Evolutionary conservation across 2,329 filamentous ascomycete species (phyloP), one percentile per base, ranked within the genome.

Genomic region (Calonectria multiphialidica): DNA sequence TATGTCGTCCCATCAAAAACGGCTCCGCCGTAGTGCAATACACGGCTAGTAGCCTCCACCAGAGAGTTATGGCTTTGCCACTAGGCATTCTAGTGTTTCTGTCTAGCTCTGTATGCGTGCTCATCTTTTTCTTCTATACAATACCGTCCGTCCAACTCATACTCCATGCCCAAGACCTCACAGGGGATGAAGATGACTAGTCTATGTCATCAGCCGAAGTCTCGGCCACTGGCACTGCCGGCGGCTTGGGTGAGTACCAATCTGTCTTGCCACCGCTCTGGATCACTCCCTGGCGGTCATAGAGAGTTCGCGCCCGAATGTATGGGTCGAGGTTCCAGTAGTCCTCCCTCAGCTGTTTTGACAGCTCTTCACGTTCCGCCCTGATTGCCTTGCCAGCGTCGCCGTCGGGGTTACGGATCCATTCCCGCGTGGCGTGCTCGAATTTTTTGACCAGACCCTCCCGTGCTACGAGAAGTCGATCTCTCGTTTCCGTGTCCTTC

Each of bases 281-380:
- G 55, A 98, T 88, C 72, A 97, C 86, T 1, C 95, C 94, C 15
- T 88, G 89, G 72, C 97, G 90, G 82, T 99, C 97, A 78, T 98
- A 98, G 72, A 95, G 84, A n/a, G 92, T 94, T 79, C 93, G 89
- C 15, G 96, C 95, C 45, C 97, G 89, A 35, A 98, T 82, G 82
- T 96, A 98, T 0, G 95, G 95, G 84, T 99, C 97, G 65, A 98
- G 83, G 45, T 89, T 88, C 96, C 97, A 99, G 85, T 98, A 99
- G 77, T 94, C 94, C 59, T 89, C 87, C 73, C 88, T 88, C 77
- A 98, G 81, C 74, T 90, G 85, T 63, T 88, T 88, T 2, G 94
- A 92, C 33, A 97, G 79, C 3, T 86, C 84, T 44, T 90, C 86
- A 68, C 95, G 88, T 82, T 90, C 89, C 59, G 86, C 84, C 81